Evolutionary conservation across 768 basidiomycete species (phyloP), one percentile per base, ranked within the genome.

Genomic region (Russula virescens): DNA sequence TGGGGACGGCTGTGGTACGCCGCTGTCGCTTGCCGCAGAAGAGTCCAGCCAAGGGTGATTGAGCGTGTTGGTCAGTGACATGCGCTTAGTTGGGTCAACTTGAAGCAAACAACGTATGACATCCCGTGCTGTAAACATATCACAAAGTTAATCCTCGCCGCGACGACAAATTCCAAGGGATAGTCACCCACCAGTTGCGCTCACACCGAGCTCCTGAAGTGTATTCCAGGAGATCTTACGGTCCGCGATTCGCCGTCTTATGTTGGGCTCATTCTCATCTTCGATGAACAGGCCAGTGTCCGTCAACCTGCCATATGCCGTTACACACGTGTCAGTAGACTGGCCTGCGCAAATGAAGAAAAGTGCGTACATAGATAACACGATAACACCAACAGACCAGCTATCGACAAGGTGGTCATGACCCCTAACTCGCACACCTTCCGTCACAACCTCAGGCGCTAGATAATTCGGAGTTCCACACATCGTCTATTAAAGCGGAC

Each of bases 391-490:
- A 13, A 94, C 83, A 49, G 92, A 95, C 94, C 94, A 99, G 65
- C 91, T 93, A 71, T 99, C 97, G 54, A 98, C 97, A 21, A 89
- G 76, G 61, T 87, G 83, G 69, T 89, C 87, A 70, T 99, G 98
- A 3, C 94, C 95, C 60, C 83, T 76, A 31, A 79, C 74, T 47
- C 80, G 77, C 49, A 78, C 73, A 5, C 69, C 54, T 65, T 88
- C 86, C 64, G 76, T 76, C 53, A 98, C 89, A 35, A 99, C 92
- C 68, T 98, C 95, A 1, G 93, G 93, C 1, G 94, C 94, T 6
- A 97, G 85, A 72, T 98, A 98, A 67, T 84, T 86, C 0, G 96
- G 96, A 0, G 97, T 99, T 5, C 96, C 96, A 68, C 96, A 98
- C 89, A 95, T 92, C 0, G 95, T 96, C 84, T 90, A 69, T 18